Percentiles rank a stretch among this genome's conserved stretches.
These are phyloP conservation scores for Penicillium sp. DNA, from an alignment of 2,329 filamentous ascomycete genomes.

Conservation along the genomic window DNA sequence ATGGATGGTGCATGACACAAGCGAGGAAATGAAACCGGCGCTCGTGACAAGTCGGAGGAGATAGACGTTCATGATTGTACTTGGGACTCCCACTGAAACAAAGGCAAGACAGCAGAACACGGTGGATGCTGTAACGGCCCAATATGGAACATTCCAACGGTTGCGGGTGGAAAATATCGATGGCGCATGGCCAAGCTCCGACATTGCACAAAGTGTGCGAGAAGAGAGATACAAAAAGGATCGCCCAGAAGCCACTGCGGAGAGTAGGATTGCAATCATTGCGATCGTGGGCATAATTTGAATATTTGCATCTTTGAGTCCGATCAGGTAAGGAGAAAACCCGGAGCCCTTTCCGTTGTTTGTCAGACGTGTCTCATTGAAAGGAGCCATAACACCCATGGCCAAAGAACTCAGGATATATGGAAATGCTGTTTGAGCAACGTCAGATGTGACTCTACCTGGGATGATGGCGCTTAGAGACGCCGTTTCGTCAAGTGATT, in stretches of 20 bases:
- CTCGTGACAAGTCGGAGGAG: conserved; percentile 67
- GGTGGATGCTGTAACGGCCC: conserved; percentile 55
- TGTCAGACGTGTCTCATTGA: conserved; percentile 52
- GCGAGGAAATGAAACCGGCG: conserved; percentile 67
- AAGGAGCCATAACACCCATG: conserved; percentile 60
- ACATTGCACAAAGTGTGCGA: conserved; percentile 63
- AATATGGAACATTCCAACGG: conserved; percentile 60
- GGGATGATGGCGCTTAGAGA: conserved; percentile 47
- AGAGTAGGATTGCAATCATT: conserved; percentile 72
- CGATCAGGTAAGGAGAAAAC: conserved; percentile 46
- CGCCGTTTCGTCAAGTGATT: not conserved
- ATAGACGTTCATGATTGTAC: conserved; percentile 64
- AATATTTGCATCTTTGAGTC: conserved; percentile 55
- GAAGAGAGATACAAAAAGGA: conserved; percentile 72
- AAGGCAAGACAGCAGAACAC: conserved; percentile 63
- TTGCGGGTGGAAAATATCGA: conserved; percentile 58
- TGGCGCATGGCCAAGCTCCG: conserved; percentile 62
- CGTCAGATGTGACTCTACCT: conserved; percentile 52
- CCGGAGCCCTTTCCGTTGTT: conserved; percentile 54
- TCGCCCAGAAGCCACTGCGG: conserved; percentile 74
- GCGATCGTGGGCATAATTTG: conserved; percentile 63
- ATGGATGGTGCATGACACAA: conserved; percentile 59
- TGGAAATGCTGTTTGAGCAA: conserved; percentile 57
- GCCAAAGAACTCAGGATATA: conserved; percentile 57
- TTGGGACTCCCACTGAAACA: conserved; percentile 61